Conservation (phyloP, 139 green algal genomes). For the Closterium sp. region DNA sequence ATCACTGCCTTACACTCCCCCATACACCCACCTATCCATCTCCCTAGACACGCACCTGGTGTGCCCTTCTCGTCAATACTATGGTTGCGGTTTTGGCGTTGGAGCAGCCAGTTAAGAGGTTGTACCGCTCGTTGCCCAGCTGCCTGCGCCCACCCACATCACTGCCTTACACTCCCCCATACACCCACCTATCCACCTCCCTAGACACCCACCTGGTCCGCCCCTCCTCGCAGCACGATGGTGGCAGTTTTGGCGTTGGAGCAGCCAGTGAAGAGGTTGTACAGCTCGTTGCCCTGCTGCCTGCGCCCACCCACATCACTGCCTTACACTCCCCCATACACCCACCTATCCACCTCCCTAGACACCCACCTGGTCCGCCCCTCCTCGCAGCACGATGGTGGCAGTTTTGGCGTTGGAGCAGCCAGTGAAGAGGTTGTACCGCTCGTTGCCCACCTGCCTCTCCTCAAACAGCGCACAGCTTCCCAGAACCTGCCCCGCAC, state of each 20-base stretch:
- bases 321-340: too few relatives aligned
- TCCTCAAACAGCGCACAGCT: constrained; percentile 91
- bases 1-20: too few relatives aligned
- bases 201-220: constrained; percentile 59
- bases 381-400: constrained; percentile 94
- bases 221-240: constrained; percentile 94
- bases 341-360: too few relatives aligned
- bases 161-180: too few relatives aligned
- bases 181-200: too few relatives aligned
- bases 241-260: constrained; percentile 84
- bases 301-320: not conserved
- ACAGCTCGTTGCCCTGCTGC: constrained; percentile 94
- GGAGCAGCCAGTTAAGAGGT: constrained; percentile 93
- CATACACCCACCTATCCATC: too few relatives aligned
- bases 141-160: too few relatives aligned
- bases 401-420: constrained; percentile 84
- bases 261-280: constrained; percentile 96
- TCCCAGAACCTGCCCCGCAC: constrained; percentile 66
- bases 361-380: constrained; percentile 66
- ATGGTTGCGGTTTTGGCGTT: constrained; percentile 89
- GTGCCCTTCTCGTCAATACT: constrained; percentile 90
- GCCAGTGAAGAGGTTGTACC: constrained; percentile 98
- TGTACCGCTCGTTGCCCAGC: constrained; percentile 94
- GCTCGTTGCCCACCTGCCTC: constrained; percentile 92
- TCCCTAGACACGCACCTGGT: constrained; percentile 52